These are phyloP conservation scores for Saccharomycopsis fermentans DNA, from an alignment of 805 yeast genomes.

Conservation along the genomic window DNA sequence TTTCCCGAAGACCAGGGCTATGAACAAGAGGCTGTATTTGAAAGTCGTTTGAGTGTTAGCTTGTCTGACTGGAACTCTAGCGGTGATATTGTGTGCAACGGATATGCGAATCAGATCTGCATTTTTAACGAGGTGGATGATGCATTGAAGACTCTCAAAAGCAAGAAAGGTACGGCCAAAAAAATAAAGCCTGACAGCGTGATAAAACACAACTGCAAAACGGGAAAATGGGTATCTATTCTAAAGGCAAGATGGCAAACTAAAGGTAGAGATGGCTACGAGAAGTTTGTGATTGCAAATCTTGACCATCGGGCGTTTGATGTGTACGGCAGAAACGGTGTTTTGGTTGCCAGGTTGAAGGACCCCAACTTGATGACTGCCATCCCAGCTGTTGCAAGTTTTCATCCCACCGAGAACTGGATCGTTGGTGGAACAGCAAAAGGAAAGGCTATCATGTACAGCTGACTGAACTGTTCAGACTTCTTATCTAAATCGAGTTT, in stretches of 20 bases:
- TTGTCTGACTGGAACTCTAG: slow-evolving; percentile 73
- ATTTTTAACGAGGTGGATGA: slow-evolving; percentile 44
- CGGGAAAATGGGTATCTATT: slow-evolving; percentile 95
- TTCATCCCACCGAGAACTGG: slow-evolving; percentile 88
- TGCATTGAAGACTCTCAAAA: not conserved
- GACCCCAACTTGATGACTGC: slow-evolving; percentile 55
- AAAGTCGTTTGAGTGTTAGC: slow-evolving; percentile 72
- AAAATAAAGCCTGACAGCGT: slow-evolving; percentile 42
- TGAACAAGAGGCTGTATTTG: slow-evolving; percentile 33
- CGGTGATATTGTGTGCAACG: slow-evolving; percentile 74
- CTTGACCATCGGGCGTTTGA: slow-evolving; percentile 79
- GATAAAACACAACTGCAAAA: slow-evolving; percentile 84
- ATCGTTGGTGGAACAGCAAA: slow-evolving; percentile 89
- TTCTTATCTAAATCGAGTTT: not conserved
- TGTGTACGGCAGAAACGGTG: slow-evolving; percentile 67
- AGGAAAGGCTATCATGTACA: slow-evolving; percentile 42
- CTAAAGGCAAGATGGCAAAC: slow-evolving; percentile 82
- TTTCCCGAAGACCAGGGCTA: slow-evolving; percentile 31
- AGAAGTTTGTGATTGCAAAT: slow-evolving; percentile 85
- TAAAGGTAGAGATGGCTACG: slow-evolving; percentile 56
- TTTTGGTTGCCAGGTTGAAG: slow-evolving; percentile 65
- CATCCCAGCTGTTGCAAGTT: slow-evolving; percentile 80
- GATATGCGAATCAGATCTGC: slow-evolving; percentile 79
- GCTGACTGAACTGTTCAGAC: not conserved
- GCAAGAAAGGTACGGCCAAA: slow-evolving; percentile 14